Evolutionary conservation across 2,329 filamentous ascomycete genomes (phyloP).

Genomic region (Aciculosporium take): DNA sequence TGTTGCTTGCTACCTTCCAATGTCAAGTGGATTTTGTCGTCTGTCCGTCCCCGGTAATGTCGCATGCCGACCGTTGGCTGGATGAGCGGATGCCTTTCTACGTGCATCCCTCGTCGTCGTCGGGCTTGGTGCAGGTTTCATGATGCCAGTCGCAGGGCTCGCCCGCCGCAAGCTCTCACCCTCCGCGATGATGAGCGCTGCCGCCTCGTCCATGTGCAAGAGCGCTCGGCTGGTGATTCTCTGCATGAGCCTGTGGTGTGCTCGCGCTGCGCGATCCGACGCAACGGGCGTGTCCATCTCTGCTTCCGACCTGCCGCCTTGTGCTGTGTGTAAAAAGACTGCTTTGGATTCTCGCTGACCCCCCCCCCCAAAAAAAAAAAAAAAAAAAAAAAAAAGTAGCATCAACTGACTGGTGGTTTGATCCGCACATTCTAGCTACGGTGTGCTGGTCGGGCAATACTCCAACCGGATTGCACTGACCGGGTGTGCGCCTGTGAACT

Average conservation of each 20-base stretch:
- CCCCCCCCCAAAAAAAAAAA: too few relatives aligned
- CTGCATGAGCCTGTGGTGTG: not conserved
- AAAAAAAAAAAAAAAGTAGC: not conserved
- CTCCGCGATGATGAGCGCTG: slow-evolving; percentile 1
- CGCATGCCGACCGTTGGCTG: too few relatives aligned
- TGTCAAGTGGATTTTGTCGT: too few relatives aligned
- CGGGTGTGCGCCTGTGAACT: slow-evolving; percentile 2
- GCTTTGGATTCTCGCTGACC: too few relatives aligned
- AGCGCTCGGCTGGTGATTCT: not conserved
- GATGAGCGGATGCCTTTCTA: too few relatives aligned
- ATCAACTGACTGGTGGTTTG: too few relatives aligned
- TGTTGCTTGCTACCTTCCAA: too few relatives aligned
- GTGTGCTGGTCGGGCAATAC: not conserved
- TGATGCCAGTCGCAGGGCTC: slow-evolving; percentile 1
- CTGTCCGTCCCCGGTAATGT: too few relatives aligned
- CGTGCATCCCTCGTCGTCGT: too few relatives aligned
- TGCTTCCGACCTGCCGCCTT: slow-evolving; percentile 1
- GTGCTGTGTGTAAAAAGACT: not conserved
- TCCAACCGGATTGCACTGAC: not conserved
- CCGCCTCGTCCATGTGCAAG: not conserved
- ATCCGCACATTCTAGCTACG: too few relatives aligned
- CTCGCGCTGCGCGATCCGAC: not conserved
- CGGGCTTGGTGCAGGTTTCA: slow-evolving; percentile 1
- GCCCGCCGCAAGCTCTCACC: not conserved
- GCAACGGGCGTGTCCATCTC: not conserved